Base-by-base conservation (phyloP, 352 stramenopile genomes). In the Globisporangium emineosum region DNA sequence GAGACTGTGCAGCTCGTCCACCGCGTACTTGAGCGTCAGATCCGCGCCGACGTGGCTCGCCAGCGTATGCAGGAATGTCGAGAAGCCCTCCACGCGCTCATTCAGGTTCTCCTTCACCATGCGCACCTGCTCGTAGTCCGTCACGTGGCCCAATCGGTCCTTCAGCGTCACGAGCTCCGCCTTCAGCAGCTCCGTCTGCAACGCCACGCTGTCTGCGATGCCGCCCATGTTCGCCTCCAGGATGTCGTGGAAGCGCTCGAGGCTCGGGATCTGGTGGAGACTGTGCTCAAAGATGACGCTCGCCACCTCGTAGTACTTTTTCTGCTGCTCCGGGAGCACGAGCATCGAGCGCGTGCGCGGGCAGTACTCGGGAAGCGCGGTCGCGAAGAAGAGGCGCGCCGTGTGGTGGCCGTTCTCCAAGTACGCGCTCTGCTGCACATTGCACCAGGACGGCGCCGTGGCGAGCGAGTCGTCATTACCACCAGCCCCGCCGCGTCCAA, bases 251-350 rank as follows among this genome's bases (percentile, higher is more conserved):
- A 94, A 86, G 52, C 82, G 83, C 64, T 90, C 81, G 25, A 94
- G 71, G 70, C 84, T 93, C 53, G 86, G 86, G 56, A 94, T 86
- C 51, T 90, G 86, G 65, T 91, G 84, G 64, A 94, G 69, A 57
- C 83, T 93, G 82, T 92, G 82, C 65, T 90, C 84, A 57, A 94
- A 88, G 63, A 93, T 85, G 37, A 83, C 77, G 64, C 81, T 89
- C 49, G 86, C 84, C 35, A 94, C 77, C 51, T 93, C 80, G 66
- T 89, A 91, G 76, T 93, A 88, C 45, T 70, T 68, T 27, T 68
- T 56, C 52, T 63, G 56, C 57, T 62, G 54, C 40, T 71, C 54
- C 37, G 69, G 67, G 17, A 73, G 67, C 57, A 65, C 65, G 29
- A 62, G 35, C 43, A 71, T 42, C 40, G 63, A 56, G 30, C 64